Evolutionary conservation across 805 yeast species (phyloP).

Genomic region (Zygoascus bituminiphila): DNA sequence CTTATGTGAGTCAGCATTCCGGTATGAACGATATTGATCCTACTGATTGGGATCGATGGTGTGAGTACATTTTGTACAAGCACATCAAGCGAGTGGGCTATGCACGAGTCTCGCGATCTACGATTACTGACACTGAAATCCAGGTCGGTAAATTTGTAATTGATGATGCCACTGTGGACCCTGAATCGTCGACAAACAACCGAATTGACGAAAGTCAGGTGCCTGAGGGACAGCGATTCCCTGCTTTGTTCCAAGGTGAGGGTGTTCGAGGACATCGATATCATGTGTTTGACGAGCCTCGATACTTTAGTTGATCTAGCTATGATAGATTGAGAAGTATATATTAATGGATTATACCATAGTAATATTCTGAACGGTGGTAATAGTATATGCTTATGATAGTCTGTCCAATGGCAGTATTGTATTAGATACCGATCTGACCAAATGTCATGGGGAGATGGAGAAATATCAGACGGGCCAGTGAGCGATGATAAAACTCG

Average conservation of each 20-base stretch:
- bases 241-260: slow-evolving; percentile 69
- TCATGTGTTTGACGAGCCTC: slow-evolving; percentile 92
- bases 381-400: too few species aligned
- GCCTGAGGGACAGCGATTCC: slow-evolving; percentile 62
- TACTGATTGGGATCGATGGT: slow-evolving; percentile 95
- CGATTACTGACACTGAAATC: slow-evolving; percentile 94
- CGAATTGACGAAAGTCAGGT: slow-evolving; percentile 50
- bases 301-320: slow-evolving; percentile 49
- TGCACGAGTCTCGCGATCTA: slow-evolving; percentile 86
- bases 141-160: slow-evolving; percentile 89
- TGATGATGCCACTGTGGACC: slow-evolving; percentile 37
- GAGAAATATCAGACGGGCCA: too few species aligned
- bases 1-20: slow-evolving; percentile 73
- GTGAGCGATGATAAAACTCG: too few species aligned
- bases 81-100: slow-evolving; percentile 82
- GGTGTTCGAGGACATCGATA: slow-evolving; percentile 91
- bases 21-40: slow-evolving; percentile 94
- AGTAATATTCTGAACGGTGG: too few species aligned
- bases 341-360: too few species aligned
- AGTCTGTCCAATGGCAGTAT: too few species aligned
- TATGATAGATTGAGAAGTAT: too few species aligned
- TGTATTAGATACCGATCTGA: too few species aligned
- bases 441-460: too few species aligned
- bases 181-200: slow-evolving; percentile 34
- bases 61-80: slow-evolving; percentile 89